phyloP scores from a whole-genome alignment of 129 eudicot genomes.

The Helichrysum umbraculigerum region DNA sequence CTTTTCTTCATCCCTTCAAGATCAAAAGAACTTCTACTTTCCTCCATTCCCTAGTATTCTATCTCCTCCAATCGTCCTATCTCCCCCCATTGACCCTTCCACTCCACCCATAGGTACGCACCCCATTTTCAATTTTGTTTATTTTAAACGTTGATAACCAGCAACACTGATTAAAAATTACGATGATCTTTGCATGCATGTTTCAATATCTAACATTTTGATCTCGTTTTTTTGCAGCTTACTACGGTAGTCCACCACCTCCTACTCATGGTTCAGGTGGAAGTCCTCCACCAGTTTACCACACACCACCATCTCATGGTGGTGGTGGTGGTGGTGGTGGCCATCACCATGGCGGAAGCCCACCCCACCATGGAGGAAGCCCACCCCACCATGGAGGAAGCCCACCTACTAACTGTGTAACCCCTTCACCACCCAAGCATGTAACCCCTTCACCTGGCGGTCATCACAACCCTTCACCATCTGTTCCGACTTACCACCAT shows the following conservation, averaged over 20 bases:
- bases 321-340: constrained; percentile 28
- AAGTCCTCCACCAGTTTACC: constrained; percentile 35
- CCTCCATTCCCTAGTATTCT: constrained; percentile 44
- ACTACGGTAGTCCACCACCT: constrained; percentile 36
- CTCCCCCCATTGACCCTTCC: constrained; percentile 28
- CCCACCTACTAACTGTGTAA: constrained; percentile 67
- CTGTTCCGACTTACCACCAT: constrained; percentile 46
- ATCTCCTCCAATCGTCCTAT: constrained; percentile 31
- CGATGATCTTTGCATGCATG: neutral
- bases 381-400: constrained; percentile 48
- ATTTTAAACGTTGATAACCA: neutral
- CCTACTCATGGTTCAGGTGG: constrained; percentile 39
- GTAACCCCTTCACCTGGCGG: constrained; percentile 37
- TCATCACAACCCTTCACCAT: constrained; percentile 47
- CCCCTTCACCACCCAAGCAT: constrained; percentile 42
- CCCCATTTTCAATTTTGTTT: neutral
- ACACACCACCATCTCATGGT: constrained; percentile 31
- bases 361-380: constrained; percentile 30
- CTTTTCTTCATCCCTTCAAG: constrained; percentile 39
- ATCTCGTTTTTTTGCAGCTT: constrained; percentile 16
- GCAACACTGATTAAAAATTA: neutral
- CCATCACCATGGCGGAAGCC: constrained; percentile 39
- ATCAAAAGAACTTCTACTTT: constrained; percentile 55
- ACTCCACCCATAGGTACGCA: constrained; percentile 22
- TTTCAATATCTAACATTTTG: neutral